Percentiles rank a stretch among this genome's conserved stretches.
phyloP scores from a whole-genome alignment of 1,139 yeast species.

The Debaryomyces robertsiae region DNA sequence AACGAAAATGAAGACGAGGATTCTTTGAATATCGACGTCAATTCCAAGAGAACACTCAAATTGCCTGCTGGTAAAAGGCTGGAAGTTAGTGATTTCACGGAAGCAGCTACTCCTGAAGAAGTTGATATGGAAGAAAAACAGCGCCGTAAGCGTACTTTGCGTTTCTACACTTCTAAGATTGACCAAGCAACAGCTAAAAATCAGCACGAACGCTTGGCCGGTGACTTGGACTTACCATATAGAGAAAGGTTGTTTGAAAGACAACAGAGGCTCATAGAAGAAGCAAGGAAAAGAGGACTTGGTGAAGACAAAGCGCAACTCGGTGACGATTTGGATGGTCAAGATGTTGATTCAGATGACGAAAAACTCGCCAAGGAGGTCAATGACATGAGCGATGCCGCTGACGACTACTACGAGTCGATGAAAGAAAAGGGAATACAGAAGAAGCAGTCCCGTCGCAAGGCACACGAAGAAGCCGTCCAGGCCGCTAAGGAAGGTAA shows the following conservation, averaged over 20 bases:
- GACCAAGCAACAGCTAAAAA: constrained; percentile 72
- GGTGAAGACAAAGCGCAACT: constrained; percentile 46
- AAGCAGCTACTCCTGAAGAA: constrained; percentile 63
- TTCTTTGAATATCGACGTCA: constrained; percentile 47
- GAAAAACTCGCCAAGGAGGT: constrained; percentile 42
- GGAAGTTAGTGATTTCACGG: constrained; percentile 56
- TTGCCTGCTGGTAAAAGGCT: constrained; percentile 23
- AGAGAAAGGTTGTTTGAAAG: constrained; percentile 87
- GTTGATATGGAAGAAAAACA: constrained; percentile 86
- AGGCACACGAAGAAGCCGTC: constrained; percentile 72
- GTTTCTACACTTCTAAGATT: constrained; percentile 96
- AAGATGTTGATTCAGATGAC: constrained; percentile 52
- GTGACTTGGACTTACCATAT: constrained; percentile 93
- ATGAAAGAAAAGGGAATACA: constrained; percentile 51
- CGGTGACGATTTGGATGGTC: constrained; percentile 59
- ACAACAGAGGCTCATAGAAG: constrained; percentile 82
- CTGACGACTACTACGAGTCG: constrained; percentile 51
- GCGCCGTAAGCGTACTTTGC: constrained; percentile 77
- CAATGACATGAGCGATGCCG: constrained; percentile 30
- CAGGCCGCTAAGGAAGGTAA: constrained; percentile 86
- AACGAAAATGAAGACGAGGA: constrained; percentile 21
- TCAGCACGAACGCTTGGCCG: constrained; percentile 57
- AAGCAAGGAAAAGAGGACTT: constrained; percentile 83
- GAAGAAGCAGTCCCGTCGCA: constrained; percentile 55
- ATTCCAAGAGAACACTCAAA: constrained; percentile 49